These are phyloP conservation scores for Stephania japonica DNA, from an alignment of 164 flowering plant species.

Conservation along the genomic window DNA sequence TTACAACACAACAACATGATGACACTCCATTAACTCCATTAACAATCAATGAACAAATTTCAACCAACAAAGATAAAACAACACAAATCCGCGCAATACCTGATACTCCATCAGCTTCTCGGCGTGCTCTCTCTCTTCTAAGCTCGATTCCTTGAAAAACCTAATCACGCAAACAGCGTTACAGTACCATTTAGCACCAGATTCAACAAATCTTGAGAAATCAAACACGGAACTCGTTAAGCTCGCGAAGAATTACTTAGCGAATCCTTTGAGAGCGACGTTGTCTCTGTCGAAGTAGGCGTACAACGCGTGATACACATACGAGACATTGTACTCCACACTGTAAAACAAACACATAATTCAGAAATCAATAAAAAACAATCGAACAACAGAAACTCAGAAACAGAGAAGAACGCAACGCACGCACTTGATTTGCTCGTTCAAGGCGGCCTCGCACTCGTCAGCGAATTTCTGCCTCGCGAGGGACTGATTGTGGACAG, in stretches of 20 bases:
- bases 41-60: background rate
- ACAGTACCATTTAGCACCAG: background rate
- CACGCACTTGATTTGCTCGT: slow-evolving; percentile 85
- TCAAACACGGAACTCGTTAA: background rate
- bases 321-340: slow-evolving; percentile 92
- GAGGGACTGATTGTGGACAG: slow-evolving; percentile 53
- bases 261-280: slow-evolving; percentile 83
- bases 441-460: slow-evolving; percentile 66
- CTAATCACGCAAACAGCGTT: slow-evolving; percentile 25
- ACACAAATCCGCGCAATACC: slow-evolving; percentile 33
- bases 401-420: background rate
- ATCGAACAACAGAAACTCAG: background rate
- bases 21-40: too few relatives aligned
- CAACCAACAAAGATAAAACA: background rate
- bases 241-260: slow-evolving; percentile 46
- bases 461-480: slow-evolving; percentile 64
- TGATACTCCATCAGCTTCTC: slow-evolving; percentile 94
- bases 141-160: slow-evolving; percentile 89
- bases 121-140: slow-evolving; percentile 85
- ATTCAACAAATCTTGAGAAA: background rate
- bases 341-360: slow-evolving; percentile 41
- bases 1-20: background rate
- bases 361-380: background rate
- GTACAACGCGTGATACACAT: slow-evolving; percentile 82
- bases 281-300: slow-evolving; percentile 98